phyloP scores from a whole-genome alignment of 805 yeast species.

The Metschnikowia baotianmanensis region DNA sequence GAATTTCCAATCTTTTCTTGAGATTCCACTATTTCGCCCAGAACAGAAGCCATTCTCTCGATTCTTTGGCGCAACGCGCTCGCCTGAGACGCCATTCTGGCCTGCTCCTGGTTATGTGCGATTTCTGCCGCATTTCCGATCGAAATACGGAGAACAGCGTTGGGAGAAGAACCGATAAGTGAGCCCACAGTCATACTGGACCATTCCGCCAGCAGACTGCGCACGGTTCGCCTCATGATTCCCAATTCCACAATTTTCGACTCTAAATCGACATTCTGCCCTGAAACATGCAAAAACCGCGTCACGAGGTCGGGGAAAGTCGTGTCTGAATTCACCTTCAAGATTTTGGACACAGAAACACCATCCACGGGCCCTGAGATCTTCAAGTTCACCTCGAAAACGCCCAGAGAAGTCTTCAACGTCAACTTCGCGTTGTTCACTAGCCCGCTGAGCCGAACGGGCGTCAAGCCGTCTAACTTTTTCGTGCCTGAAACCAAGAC shows the following conservation, averaged over 20 bases:
- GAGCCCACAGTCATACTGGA: conserved; percentile 9
- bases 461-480: conserved; percentile 30
- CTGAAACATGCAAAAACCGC: conserved; percentile 2
- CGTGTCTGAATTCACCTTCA: conserved; percentile 5
- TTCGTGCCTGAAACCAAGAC: conserved; percentile 28
- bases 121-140: conserved; percentile 6
- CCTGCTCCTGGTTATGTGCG: conserved; percentile 3
- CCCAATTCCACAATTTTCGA: conserved; percentile 19
- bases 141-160: conserved; percentile 15
- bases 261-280: conserved; percentile 20
- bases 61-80: background rate
- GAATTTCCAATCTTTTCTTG: no score
- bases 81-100: background rate
- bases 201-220: conserved; percentile 8
- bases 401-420: conserved; percentile 11
- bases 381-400: conserved; percentile 6
- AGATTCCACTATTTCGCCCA: no score
- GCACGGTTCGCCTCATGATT: conserved; percentile 10
- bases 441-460: conserved; percentile 32
- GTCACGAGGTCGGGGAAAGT: conserved; percentile 6
- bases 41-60: background rate
- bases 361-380: conserved; percentile 10
- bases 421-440: conserved; percentile 34
- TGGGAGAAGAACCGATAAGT: conserved; percentile 16
- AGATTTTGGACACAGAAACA: conserved; percentile 6